Percentiles rank a stretch among this genome's conserved stretches.
phyloP scores from a whole-genome alignment of 257 asterid genomes.

The Przewalskia tangutica region DNA sequence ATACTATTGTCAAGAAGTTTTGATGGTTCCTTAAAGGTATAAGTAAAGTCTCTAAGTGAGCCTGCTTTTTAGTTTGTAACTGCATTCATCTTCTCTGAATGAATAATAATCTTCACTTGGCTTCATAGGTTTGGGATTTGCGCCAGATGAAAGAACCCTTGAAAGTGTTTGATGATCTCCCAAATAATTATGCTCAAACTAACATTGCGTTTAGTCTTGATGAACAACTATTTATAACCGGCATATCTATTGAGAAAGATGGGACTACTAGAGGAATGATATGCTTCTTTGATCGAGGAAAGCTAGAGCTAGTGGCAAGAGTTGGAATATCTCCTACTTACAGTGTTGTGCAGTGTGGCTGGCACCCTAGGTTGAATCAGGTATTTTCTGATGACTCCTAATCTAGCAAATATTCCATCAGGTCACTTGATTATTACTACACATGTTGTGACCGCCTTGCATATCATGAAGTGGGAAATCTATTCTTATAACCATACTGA shows the following conservation, averaged over 20 bases:
- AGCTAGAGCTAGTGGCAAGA: constrained; percentile 68
- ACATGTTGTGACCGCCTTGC: not conserved
- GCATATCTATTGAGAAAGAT: constrained; percentile 72
- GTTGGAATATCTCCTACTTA: constrained; percentile 78
- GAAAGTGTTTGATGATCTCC: constrained; percentile 60
- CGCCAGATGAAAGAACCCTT: constrained; percentile 75
- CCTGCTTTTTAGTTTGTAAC: not conserved
- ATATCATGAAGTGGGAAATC: not conserved
- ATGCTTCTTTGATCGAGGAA: constrained; percentile 66
- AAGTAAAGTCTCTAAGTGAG: not conserved
- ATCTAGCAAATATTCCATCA: not conserved
- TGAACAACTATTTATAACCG: constrained; percentile 74
- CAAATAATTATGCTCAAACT: constrained; percentile 85
- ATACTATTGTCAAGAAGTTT: constrained; percentile 77
- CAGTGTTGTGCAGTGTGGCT: constrained; percentile 89
- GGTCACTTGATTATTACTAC: not conserved
- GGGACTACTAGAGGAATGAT: constrained; percentile 77
- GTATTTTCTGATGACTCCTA: constrained; percentile 20
- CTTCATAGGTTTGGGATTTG: constrained; percentile 76
- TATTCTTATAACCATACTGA: not conserved
- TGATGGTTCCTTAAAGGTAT: constrained; percentile 87
- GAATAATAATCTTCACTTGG: not conserved
- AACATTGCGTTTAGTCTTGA: constrained; percentile 81
- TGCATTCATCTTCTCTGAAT: not conserved
- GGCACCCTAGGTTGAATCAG: constrained; percentile 97